A percentile compares a stretch with the other conserved stretches of the same genome.
phyloP scores from a whole-genome alignment of 2,329 filamentous ascomycete species.

The Aspergillus novofumigatus region DNA sequence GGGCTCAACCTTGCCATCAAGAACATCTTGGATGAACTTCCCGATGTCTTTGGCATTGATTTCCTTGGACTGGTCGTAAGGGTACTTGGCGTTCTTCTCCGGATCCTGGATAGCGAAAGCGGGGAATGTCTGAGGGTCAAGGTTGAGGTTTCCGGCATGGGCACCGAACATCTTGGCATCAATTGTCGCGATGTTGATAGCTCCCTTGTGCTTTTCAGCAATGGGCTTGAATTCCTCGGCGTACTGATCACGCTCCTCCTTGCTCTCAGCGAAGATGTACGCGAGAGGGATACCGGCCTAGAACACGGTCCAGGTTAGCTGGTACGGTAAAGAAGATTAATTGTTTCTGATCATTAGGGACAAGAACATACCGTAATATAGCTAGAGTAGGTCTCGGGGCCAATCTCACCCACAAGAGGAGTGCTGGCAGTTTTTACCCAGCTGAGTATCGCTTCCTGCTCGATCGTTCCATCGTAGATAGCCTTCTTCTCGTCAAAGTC shows the following conservation, averaged over 20 bases:
- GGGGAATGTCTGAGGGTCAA: conserved; percentile 91
- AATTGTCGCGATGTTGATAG: conserved; percentile 96
- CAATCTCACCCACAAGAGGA: conserved; percentile 90
- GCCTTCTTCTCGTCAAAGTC: conserved; percentile 95
- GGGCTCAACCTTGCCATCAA: conserved; percentile 82
- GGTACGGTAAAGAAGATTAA: not conserved
- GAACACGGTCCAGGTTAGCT: conserved; percentile 6
- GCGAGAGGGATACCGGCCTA: conserved; percentile 82
- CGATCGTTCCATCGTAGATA: conserved; percentile 75
- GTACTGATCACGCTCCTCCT: conserved; percentile 81
- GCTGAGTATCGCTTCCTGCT: conserved; percentile 69
- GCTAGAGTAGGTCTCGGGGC: conserved; percentile 89
- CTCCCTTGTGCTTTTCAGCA: conserved; percentile 87
- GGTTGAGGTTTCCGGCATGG: conserved; percentile 94
- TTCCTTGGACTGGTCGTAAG: conserved; percentile 78
- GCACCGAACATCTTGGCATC: conserved; percentile 92
- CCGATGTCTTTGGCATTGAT: conserved; percentile 70
- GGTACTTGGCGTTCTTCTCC: conserved; percentile 94
- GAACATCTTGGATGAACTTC: conserved; percentile 81
- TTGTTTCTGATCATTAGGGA: not conserved
- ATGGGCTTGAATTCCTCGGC: conserved; percentile 74
- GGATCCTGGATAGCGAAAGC: conserved; percentile 97
- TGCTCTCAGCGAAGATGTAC: conserved; percentile 93
- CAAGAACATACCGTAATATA: conserved; percentile 71
- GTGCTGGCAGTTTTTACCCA: conserved; percentile 84